Base-by-base conservation (phyloP, 2,329 filamentous ascomycete genomes). In the Arachnopeziza araneosa region DNA sequence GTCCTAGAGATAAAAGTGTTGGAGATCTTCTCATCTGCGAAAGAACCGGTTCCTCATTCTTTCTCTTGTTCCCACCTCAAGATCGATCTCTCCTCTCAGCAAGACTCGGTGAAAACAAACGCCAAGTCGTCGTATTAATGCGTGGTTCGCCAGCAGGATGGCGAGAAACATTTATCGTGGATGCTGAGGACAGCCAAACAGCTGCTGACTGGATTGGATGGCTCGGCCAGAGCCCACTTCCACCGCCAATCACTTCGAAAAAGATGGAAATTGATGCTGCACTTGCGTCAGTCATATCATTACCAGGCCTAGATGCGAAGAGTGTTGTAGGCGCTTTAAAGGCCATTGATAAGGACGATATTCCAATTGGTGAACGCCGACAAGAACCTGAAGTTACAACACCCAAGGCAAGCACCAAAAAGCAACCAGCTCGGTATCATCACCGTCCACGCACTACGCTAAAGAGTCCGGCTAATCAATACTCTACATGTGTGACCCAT, bases 21-120 rank as follows among this genome's bases (percentile, higher is more conserved):
- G 92, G 93, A 7, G 95, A 99, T 73, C 73, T 99, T n/a, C 82
- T 99, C 23, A 88, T 99, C 59, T 93, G 93, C 66, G 93, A 98
- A 74, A 85, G 92, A n/a, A 91, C 92, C 52, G 83, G 84, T 56
- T 81, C 83, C 6, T 86, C 88, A 17, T 78, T 80, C 26, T 98
- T 91, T 86, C 82, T 99, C 4, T 81, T 99, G 0, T 96, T 99
- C 69, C 89, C 93, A n/a, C 93, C 95, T 0, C 80, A 97, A n/a
- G 80, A 87, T 21, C 80, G 85, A 64, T 79, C 81, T 44, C 82
- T 84, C 62, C 82, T 96, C 22, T 98, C 95, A 14, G 91, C 92
- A 55, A 86, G 93, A 49, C 85, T 81, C 61, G 92, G 92, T 14
- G 87, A 92, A 48, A 73, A 77, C 48, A 79, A 83, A 56, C 83